Conservation (phyloP, 1,284 basidiomycete species). For the Binderoboletus segoi region DNA sequence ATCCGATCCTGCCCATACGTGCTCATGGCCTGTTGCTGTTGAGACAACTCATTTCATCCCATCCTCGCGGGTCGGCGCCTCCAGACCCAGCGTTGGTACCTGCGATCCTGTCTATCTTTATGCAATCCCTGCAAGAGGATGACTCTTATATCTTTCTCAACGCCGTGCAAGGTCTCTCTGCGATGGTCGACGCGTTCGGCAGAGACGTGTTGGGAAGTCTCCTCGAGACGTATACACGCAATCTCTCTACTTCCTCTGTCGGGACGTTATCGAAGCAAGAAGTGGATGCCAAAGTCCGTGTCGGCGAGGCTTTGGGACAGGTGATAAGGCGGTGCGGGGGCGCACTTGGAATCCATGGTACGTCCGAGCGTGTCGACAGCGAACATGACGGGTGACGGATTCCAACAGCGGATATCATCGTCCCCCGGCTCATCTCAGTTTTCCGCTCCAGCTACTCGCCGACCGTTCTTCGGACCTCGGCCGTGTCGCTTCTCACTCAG, state of each 20-base stretch:
- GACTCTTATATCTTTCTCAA: slow-evolving; percentile 96
- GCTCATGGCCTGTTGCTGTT: slow-evolving; percentile 89
- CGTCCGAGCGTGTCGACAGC: slow-evolving; percentile 25
- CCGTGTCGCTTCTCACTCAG: slow-evolving; percentile 80
- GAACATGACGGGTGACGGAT: slow-evolving; percentile 5
- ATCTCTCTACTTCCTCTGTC: slow-evolving; percentile 51
- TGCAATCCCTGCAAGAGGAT: slow-evolving; percentile 86
- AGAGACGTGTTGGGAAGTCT: slow-evolving; percentile 71
- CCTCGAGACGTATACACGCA: slow-evolving; percentile 62
- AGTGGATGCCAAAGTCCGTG: slow-evolving; percentile 76
- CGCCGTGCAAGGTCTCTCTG: slow-evolving; percentile 86
- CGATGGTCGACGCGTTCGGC: slow-evolving; percentile 79
- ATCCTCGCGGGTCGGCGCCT: slow-evolving; percentile 13
- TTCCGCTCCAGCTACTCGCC: slow-evolving; percentile 64
- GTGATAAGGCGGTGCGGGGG: slow-evolving; percentile 78
- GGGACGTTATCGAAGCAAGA: slow-evolving; percentile 61
- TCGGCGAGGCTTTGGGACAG: slow-evolving; percentile 87
- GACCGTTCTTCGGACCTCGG: slow-evolving; percentile 76
- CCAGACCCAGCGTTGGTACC: slow-evolving; percentile 66
- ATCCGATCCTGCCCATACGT: slow-evolving; percentile 92
- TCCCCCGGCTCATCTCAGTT: slow-evolving; percentile 68
- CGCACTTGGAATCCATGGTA: slow-evolving; percentile 71
- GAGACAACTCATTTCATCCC: slow-evolving; percentile 70
- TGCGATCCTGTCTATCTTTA: slow-evolving; percentile 85
- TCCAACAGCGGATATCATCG: slow-evolving; percentile 61